Evolutionary conservation across 2,329 filamentous ascomycete genomes (phyloP).

Genomic region (Fusarium camptoceras): DNA sequence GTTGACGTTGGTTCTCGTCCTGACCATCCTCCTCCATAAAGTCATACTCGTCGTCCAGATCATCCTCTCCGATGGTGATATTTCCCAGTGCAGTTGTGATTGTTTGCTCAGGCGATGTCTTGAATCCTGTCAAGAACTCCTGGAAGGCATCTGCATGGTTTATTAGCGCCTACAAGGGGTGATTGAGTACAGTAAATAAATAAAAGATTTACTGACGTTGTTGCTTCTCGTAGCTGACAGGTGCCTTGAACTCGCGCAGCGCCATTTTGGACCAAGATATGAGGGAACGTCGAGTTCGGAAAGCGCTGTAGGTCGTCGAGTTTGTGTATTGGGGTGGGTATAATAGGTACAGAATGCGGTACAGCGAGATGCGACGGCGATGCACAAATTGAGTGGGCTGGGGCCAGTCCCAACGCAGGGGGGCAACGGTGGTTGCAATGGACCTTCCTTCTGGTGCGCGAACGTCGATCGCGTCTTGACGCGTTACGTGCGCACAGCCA

Average conservation of each 20-base stretch:
- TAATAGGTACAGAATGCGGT: background rate
- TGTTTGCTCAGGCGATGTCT: conserved; percentile 76
- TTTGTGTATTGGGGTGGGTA: conserved; percentile 14
- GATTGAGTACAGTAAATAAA: conserved; percentile 4
- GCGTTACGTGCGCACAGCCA: conserved; percentile 50
- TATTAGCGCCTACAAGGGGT: conserved; percentile 45
- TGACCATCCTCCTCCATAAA: conserved; percentile 87
- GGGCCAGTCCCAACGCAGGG: conserved; percentile 45
- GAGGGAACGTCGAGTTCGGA: conserved; percentile 28
- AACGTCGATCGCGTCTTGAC: conserved; percentile 49
- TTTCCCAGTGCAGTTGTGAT: conserved; percentile 85
- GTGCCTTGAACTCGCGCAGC: conserved; percentile 81
- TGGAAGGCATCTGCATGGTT: conserved; percentile 76
- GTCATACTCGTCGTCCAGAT: conserved; percentile 89
- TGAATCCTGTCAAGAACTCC: conserved; percentile 89
- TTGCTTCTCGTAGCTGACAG: conserved; percentile 90
- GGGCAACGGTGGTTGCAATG: conserved; percentile 41
- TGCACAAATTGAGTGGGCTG: conserved; percentile 51
- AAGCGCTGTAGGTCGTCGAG: conserved; percentile 31
- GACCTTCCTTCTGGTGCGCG: conserved; percentile 12
- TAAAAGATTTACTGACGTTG: conserved; percentile 68
- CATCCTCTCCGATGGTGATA: conserved; percentile 88
- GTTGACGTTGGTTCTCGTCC: conserved; percentile 62
- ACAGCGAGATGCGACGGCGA: conserved; percentile 37
- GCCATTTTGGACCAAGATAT: conserved; percentile 71